phyloP scores from a whole-genome alignment of 1,284 basidiomycete species.

The Puccinia hordei region DNA sequence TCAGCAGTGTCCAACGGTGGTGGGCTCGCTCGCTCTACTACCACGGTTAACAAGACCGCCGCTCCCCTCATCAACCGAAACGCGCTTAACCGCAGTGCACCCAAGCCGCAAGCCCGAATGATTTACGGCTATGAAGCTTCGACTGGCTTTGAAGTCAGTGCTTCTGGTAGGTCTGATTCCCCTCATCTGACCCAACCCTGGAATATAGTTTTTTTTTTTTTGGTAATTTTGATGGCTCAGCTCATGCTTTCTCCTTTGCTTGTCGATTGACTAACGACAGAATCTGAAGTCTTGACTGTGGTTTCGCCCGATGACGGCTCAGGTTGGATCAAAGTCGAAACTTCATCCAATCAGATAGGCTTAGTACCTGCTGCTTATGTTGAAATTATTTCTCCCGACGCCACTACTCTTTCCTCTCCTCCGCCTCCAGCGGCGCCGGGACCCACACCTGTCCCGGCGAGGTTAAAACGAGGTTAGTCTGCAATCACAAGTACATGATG shows the following conservation, averaged over 20 bases:
- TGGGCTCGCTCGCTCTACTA: conserved; percentile 31
- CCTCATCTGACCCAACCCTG: neutral
- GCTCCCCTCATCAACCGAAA: conserved; percentile 32
- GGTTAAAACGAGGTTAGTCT: conserved; percentile 63
- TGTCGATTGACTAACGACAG: conserved; percentile 60
- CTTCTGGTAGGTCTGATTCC: conserved; percentile 64
- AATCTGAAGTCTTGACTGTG: conserved; percentile 67
- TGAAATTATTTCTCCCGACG: conserved; percentile 58
- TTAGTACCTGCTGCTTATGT: conserved; percentile 78
- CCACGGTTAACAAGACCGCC: conserved; percentile 38
- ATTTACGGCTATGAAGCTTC: conserved; percentile 71
- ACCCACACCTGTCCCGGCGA: neutral
- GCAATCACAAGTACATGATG: conserved; percentile 39
- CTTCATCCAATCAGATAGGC: conserved; percentile 67
- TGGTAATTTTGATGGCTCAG: too few species aligned
- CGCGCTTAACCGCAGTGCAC: conserved; percentile 37
- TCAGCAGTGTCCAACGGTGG: neutral
- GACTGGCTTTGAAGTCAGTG: conserved; percentile 72
- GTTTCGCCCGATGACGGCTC: conserved; percentile 76
- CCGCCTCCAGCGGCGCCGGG: neutral
- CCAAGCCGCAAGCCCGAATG: conserved; percentile 65
- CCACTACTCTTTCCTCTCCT: conserved; percentile 1
- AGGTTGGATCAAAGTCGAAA: conserved; percentile 77
- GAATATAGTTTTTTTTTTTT: neutral
- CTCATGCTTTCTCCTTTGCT: conserved; percentile 19